Percentiles rank a stretch among this genome's conserved stretches.
These are phyloP conservation scores for Talaromyces adpressus DNA, from an alignment of 495 filamentous ascomycete species.

Conservation along the genomic window DNA sequence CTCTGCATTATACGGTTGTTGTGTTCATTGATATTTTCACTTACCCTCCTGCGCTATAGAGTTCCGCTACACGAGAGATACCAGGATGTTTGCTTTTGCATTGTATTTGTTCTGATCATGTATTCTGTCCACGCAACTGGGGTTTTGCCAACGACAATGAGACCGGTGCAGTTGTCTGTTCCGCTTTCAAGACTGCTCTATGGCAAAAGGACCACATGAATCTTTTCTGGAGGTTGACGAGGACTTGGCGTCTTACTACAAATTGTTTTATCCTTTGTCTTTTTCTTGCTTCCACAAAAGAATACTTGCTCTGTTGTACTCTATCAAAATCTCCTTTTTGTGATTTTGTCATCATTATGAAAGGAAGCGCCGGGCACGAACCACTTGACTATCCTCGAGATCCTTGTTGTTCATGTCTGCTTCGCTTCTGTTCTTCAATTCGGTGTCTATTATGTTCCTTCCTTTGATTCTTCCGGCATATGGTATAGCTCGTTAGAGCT, in stretches of 20 bases:
- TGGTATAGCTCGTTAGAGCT: background rate
- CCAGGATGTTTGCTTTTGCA: conserved; percentile 24
- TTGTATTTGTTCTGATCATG: background rate
- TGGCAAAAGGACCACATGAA: background rate
- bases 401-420: background rate
- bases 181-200: background rate
- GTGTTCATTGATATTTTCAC: conserved; percentile 3
- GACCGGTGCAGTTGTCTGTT: background rate
- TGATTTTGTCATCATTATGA: background rate
- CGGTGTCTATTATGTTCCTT: background rate
- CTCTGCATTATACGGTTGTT: conserved; percentile 28
- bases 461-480: background rate
- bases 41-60: conserved; percentile 33
- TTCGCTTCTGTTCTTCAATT: background rate
- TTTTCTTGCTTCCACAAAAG: background rate
- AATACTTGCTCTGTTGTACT: conserved; percentile 3
- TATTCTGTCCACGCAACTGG: background rate
- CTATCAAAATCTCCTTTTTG: background rate
- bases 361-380: background rate
- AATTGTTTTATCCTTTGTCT: background rate
- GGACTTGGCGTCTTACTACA: background rate
- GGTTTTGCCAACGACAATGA: background rate
- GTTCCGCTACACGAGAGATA: conserved; percentile 40
- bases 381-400: background rate
- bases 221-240: background rate